Conservation (phyloP, 2,329 filamentous ascomycete species). For the Teratosphaeria destructans region DNA sequence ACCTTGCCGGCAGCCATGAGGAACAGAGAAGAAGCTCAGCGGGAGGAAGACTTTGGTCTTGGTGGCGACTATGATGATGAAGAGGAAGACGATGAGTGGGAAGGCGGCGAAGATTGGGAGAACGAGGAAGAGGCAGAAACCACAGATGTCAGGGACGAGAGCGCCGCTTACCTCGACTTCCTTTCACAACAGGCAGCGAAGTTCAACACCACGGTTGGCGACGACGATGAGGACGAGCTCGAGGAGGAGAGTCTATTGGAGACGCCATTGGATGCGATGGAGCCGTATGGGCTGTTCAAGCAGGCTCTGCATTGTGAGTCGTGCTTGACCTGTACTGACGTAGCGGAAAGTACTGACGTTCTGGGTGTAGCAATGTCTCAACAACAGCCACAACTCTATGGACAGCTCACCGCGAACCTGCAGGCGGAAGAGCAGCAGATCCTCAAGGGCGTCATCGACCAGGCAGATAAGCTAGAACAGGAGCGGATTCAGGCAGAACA, state of each 20-base stretch:
- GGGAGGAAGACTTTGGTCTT: constrained; percentile 67
- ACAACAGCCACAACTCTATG: constrained; percentile 82
- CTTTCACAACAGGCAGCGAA: constrained; percentile 62
- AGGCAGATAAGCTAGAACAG: constrained; percentile 49
- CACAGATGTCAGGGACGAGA: constrained; percentile 72
- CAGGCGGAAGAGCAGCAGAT: constrained; percentile 70
- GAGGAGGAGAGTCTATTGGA: constrained; percentile 90
- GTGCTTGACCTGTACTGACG: neutral
- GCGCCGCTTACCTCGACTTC: constrained; percentile 90
- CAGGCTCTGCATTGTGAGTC: constrained; percentile 68
- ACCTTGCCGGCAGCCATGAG: constrained; percentile 79
- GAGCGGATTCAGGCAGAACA: constrained; percentile 9
- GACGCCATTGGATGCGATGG: constrained; percentile 87
- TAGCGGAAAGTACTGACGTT: constrained; percentile 1
- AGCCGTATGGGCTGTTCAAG: constrained; percentile 87
- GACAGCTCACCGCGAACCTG: constrained; percentile 66
- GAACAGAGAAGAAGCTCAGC: constrained; percentile 84
- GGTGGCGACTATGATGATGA: constrained; percentile 63
- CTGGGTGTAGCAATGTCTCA: constrained; percentile 54
- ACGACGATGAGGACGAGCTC: constrained; percentile 69
- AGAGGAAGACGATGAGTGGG: constrained; percentile 74
- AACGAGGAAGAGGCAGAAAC: constrained; percentile 54
- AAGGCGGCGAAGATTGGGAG: constrained; percentile 60
- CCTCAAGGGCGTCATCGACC: constrained; percentile 65
- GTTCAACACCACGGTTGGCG: constrained; percentile 43